Conservation (phyloP, 73 alveolate species). For the Effrenium voratum region DNA sequence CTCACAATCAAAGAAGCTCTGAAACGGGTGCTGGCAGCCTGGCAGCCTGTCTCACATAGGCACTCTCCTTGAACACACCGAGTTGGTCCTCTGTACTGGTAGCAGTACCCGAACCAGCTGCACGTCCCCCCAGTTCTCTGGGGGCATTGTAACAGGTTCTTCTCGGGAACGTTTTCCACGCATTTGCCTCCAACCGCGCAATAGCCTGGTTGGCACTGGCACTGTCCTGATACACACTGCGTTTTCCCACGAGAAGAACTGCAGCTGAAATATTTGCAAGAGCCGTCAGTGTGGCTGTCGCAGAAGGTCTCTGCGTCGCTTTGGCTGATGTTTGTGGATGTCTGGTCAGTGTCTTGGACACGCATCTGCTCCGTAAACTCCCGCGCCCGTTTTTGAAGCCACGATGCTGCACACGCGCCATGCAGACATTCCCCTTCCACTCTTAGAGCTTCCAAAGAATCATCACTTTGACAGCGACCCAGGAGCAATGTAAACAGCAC, state of each 20-base stretch:
- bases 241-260: conserved; percentile 73
- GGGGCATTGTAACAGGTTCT: conserved; percentile 62
- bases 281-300: conserved; percentile 82
- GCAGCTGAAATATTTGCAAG: conserved; percentile 62
- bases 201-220: conserved; percentile 85
- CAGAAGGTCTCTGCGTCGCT: conserved; percentile 14
- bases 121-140: conserved; percentile 89
- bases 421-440: conserved; percentile 11
- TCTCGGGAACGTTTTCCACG: conserved; percentile 27
- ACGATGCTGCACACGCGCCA: conserved; percentile 27
- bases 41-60: conserved; percentile 76
- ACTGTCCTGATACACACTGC: conserved; percentile 62
- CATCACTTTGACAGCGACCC: neutral
- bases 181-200: conserved; percentile 71
- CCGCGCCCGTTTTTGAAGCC: conserved; percentile 61
- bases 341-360: neutral
- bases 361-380: neutral
- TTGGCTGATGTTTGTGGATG: neutral
- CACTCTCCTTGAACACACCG: conserved; percentile 77
- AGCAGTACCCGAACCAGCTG: conserved; percentile 91
- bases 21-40: too few species aligned
- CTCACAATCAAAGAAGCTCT: too few species aligned
- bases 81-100: conserved; percentile 69
- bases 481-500: neutral
- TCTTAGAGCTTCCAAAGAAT: neutral